A percentile compares a stretch with the other conserved stretches of the same genome.
Evolutionary conservation across 306 rosid species (phyloP).

Genomic region (Pterocarpus macrocarpus): DNA sequence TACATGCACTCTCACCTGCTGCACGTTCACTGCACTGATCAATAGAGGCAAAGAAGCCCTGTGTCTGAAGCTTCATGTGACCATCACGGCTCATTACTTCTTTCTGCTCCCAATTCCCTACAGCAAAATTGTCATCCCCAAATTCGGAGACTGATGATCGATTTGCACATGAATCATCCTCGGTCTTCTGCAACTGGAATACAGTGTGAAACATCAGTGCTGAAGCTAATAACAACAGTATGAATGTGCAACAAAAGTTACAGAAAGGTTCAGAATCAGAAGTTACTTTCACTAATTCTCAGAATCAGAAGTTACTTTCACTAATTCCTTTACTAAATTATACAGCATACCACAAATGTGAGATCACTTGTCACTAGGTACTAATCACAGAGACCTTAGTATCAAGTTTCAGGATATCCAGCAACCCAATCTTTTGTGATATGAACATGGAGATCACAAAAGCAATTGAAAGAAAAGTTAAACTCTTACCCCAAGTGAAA

Average conservation of each 20-base stretch:
- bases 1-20: conserved; percentile 99
- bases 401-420: conserved; percentile 32
- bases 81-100: conserved; percentile 94
- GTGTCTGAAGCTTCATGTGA: conserved; percentile 85
- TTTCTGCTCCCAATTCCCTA: conserved; percentile 94
- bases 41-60: conserved; percentile 94
- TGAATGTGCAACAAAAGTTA: conserved; percentile 35
- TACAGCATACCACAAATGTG: background rate
- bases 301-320: conserved; percentile 2
- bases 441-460: conserved; percentile 31
- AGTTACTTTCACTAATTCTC: conserved; percentile 6
- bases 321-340: conserved; percentile 14
- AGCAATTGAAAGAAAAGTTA: conserved; percentile 30
- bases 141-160: conserved; percentile 89
- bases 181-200: conserved; percentile 69
- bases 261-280: conserved; percentile 26
- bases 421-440: conserved; percentile 15
- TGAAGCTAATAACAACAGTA: conserved; percentile 34
- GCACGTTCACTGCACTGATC: conserved; percentile 98
- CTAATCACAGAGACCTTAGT: conserved; percentile 20
- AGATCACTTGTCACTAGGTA: conserved; percentile 14
- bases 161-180: conserved; percentile 85
- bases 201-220: conserved; percentile 36
- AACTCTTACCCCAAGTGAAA: conserved; percentile 71
- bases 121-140: conserved; percentile 94